phyloP scores from a whole-genome alignment of 768 basidiomycete species.

The Tylopilus balloui region DNA sequence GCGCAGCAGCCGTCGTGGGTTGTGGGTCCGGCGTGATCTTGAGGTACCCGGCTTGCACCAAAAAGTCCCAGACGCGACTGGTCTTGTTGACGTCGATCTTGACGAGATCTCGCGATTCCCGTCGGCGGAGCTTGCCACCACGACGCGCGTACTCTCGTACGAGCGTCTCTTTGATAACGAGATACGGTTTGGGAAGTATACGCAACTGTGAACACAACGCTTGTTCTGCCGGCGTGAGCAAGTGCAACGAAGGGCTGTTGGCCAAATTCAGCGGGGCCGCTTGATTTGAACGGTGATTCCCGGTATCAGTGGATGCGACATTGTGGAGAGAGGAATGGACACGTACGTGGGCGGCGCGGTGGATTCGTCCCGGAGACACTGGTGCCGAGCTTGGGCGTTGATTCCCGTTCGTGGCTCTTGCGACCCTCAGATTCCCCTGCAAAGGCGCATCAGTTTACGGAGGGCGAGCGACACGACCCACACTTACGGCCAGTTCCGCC shows the following conservation, averaged over 20 bases:
- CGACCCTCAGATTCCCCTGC: slow-evolving; percentile 46
- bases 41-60: slow-evolving; percentile 80
- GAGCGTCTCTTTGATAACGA: slow-evolving; percentile 92
- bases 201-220: slow-evolving; percentile 82
- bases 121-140: slow-evolving; percentile 79
- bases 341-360: slow-evolving; percentile 42
- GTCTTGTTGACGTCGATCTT: slow-evolving; percentile 95
- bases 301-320: too few relatives aligned
- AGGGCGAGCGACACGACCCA: slow-evolving; percentile 34
- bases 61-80: slow-evolving; percentile 87
- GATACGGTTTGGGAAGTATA: slow-evolving; percentile 92
- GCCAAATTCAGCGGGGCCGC: slow-evolving; percentile 81
- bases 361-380: slow-evolving; percentile 35
- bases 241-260: slow-evolving; percentile 83
- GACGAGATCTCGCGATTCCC: slow-evolving; percentile 86
- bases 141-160: slow-evolving; percentile 90
- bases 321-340: not conserved
- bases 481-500: slow-evolving; percentile 44
- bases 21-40: slow-evolving; percentile 57
- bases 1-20: slow-evolving; percentile 29
- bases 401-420: slow-evolving; percentile 57
- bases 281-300: slow-evolving; percentile 15
- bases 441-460: not conserved
- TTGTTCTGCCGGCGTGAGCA: slow-evolving; percentile 87
- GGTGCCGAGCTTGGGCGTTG: slow-evolving; percentile 47